A percentile compares a stretch with the other conserved stretches of the same genome.
phyloP scores from a whole-genome alignment of 345 rosid species.

The Pelargonium nanum region DNA sequence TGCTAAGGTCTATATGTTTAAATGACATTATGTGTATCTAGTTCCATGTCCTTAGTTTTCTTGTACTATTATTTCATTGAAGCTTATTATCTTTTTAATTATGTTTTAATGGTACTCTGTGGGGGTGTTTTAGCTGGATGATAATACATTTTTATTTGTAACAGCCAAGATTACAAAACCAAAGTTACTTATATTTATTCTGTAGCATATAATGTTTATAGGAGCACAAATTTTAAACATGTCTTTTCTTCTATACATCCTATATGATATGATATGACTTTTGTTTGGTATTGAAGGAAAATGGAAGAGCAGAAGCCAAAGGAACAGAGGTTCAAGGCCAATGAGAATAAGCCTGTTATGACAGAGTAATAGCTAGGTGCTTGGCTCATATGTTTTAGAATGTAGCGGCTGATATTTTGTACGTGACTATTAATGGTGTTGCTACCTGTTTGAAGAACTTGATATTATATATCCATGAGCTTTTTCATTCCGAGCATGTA shows the following conservation, averaged over 20 bases:
- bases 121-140: background rate
- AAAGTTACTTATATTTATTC: no score
- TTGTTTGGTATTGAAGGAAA: constrained; percentile 40
- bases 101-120: no score
- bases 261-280: background rate
- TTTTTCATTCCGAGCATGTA: no score
- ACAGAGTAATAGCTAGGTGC: constrained; percentile 34
- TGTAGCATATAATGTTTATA: no score
- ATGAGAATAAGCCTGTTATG: constrained; percentile 95
- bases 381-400: constrained; percentile 4
- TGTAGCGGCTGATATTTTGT: background rate
- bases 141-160: background rate
- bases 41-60: no score
- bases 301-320: constrained; percentile 89
- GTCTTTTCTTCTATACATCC: background rate
- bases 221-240: background rate
- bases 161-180: background rate
- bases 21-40: no score
- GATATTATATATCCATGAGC: no score
- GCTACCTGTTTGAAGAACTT: no score
- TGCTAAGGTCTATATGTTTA: no score
- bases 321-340: constrained; percentile 85
- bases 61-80: no score
- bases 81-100: no score
- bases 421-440: background rate